phyloP scores from a whole-genome alignment of 2,329 filamentous ascomycete genomes.

The Venturia aucupariae region DNA sequence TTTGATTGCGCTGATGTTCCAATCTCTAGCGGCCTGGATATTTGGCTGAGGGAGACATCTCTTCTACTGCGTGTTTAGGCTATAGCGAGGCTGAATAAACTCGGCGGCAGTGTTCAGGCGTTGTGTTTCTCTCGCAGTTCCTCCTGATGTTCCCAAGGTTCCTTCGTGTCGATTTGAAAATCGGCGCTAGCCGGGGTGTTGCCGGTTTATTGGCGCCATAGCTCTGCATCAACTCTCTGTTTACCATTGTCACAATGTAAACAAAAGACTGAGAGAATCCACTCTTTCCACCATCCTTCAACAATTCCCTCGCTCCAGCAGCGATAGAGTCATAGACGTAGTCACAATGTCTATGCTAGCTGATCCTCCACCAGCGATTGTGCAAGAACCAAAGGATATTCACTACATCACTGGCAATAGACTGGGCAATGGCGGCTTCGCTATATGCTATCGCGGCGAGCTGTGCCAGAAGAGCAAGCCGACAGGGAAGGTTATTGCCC shows the following conservation, averaged over 20 bases:
- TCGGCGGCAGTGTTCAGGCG: background rate
- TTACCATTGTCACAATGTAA: slow-evolving; percentile 1
- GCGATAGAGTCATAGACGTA: background rate
- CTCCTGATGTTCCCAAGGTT: background rate
- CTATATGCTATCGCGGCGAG: slow-evolving; percentile 68
- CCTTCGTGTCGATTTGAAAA: background rate
- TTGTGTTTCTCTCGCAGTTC: background rate
- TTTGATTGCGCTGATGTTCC: background rate
- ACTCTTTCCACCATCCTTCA: slow-evolving; percentile 4
- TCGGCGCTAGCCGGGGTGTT: background rate
- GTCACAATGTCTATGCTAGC: slow-evolving; percentile 21
- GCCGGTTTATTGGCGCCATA: background rate
- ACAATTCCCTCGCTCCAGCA: slow-evolving; percentile 3
- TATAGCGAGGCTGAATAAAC: background rate
- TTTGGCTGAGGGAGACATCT: background rate
- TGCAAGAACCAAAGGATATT: slow-evolving; percentile 57
- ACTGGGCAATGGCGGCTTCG: slow-evolving; percentile 73
- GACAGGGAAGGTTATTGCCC: slow-evolving; percentile 58
- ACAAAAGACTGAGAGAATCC: background rate
- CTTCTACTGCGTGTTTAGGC: background rate
- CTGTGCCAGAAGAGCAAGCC: slow-evolving; percentile 45
- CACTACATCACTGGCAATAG: slow-evolving; percentile 66
- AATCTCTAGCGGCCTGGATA: background rate
- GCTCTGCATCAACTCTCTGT: background rate
- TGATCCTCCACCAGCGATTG: slow-evolving; percentile 45